Conservation (phyloP, 2,329 filamentous ascomycete genomes). For the Dothideomycetidae sp. region DNA sequence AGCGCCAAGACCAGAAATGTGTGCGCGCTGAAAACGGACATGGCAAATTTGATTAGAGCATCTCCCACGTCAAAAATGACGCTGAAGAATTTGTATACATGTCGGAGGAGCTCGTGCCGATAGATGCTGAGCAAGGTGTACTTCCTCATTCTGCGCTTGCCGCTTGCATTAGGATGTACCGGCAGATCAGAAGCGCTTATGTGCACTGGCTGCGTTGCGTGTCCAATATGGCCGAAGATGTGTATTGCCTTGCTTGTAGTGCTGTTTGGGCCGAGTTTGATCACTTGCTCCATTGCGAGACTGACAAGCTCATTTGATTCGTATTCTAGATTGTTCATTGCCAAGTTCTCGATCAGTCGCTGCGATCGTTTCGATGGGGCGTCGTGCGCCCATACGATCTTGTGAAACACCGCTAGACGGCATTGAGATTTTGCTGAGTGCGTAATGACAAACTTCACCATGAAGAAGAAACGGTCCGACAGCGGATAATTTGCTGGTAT, state of each 20-base stretch:
- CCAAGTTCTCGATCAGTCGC: conserved; percentile 48
- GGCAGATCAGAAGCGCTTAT: conserved; percentile 13
- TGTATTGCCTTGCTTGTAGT: conserved; percentile 65
- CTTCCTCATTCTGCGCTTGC: conserved; percentile 4
- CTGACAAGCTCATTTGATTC: conserved; percentile 64
- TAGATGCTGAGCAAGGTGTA: conserved; percentile 18
- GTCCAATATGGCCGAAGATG: conserved; percentile 63
- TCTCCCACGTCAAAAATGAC: conserved; percentile 31
- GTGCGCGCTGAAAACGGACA: conserved; percentile 40
- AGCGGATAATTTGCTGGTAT: conserved; percentile 76
- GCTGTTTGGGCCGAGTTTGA: conserved; percentile 56
- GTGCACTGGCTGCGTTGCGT: conserved; percentile 48
- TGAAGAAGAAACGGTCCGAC: conserved; percentile 60
- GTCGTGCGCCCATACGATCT: conserved; percentile 69
- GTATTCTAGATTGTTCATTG: conserved; percentile 57
- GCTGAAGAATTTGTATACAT: conserved; percentile 16
- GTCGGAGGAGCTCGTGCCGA: conserved; percentile 18
- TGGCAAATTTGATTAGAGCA: conserved; percentile 18
- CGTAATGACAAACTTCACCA: conserved; percentile 87
- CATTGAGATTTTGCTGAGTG: conserved; percentile 84
- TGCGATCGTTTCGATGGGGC: conserved; percentile 26
- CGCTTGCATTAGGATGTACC: conserved; percentile 2
- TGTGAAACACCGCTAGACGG: conserved; percentile 76
- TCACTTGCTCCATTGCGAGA: conserved; percentile 62
- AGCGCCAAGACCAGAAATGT: conserved; percentile 58